A percentile compares a stretch with the other conserved stretches of the same genome.
Conservation (phyloP, 768 basidiomycete genomes). For the Chiua virens region DNA sequence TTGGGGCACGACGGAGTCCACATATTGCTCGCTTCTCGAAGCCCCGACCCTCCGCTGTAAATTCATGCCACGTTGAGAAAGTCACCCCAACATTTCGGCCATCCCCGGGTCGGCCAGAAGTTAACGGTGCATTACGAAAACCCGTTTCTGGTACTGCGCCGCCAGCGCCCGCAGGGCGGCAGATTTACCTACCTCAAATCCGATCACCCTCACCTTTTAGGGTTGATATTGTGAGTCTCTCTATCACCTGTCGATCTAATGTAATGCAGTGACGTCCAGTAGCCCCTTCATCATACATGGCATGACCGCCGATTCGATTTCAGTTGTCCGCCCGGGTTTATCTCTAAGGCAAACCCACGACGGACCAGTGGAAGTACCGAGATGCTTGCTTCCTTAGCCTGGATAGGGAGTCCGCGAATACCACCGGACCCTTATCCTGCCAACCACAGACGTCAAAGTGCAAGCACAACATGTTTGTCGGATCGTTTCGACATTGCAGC, state of each 20-base stretch:
- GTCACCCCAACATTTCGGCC: background rate
- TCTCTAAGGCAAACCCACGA: conserved; percentile 1
- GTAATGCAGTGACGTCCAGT: conserved; percentile 12
- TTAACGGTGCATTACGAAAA: conserved; percentile 7
- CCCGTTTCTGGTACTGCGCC: background rate
- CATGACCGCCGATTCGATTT: conserved; percentile 26
- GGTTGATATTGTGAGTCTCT: conserved; percentile 26
- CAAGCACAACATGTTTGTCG: background rate
- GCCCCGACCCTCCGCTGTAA: background rate
- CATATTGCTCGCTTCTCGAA: background rate
- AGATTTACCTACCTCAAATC: conserved; percentile 19
- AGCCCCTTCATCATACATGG: conserved; percentile 33
- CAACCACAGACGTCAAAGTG: background rate
- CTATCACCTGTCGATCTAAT: background rate
- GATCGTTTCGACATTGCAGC: conserved; percentile 36
- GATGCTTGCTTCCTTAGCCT: conserved; percentile 33
- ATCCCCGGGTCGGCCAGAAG: background rate
- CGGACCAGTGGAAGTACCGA: conserved; percentile 23
- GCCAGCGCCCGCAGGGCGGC: background rate
- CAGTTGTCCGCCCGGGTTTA: background rate
- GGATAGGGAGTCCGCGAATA: conserved; percentile 22
- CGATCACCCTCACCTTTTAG: conserved; percentile 25
- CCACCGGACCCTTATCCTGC: background rate
- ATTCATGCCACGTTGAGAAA: background rate
- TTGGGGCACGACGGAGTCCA: background rate